Percentiles rank a stretch among this genome's conserved stretches.
These are phyloP conservation scores for Pseudoperonospora humuli DNA, from an alignment of 352 stramenopile genomes.

Conservation along the genomic window DNA sequence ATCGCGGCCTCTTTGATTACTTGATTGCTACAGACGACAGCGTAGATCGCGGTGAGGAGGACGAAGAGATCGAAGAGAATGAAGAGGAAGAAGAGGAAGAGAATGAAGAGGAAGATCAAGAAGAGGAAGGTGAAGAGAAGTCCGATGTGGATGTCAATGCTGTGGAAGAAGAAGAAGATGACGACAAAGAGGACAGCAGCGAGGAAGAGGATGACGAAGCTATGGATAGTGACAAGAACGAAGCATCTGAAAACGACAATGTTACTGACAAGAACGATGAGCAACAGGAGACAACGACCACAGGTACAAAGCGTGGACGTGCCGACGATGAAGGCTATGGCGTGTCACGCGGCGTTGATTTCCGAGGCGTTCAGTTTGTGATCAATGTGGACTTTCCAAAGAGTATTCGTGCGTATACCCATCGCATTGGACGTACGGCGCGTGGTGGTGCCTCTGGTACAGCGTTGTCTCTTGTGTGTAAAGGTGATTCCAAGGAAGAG, in stretches of 20 bases:
- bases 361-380: conserved; percentile 97
- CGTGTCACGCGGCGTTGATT: conserved; percentile 96
- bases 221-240: conserved; percentile 34
- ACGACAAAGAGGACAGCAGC: conserved; percentile 28
- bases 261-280: conserved; percentile 16
- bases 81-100: conserved; percentile 63
- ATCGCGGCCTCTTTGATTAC: conserved; percentile 97
- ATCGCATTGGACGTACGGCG: conserved; percentile 97
- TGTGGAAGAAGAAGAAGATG: conserved; percentile 4
- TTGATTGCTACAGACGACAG: conserved; percentile 98
- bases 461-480: conserved; percentile 92
- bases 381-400: conserved; percentile 98
- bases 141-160: conserved; percentile 19
- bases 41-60: conserved; percentile 80
- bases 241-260: conserved; percentile 73
- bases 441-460: conserved; percentile 94
- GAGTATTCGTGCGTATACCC: conserved; percentile 93
- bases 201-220: conserved; percentile 34
- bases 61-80: conserved; percentile 55
- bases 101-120: conserved; percentile 35
- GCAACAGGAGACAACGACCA: conserved; percentile 30
- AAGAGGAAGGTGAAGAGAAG: conserved; percentile 46
- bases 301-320: conserved; percentile 42
- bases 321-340: conserved; percentile 89
- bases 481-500: conserved; percentile 67